Conservation (phyloP, 202 grass and related monocot genomes). For the Zoysia matrella region DNA sequence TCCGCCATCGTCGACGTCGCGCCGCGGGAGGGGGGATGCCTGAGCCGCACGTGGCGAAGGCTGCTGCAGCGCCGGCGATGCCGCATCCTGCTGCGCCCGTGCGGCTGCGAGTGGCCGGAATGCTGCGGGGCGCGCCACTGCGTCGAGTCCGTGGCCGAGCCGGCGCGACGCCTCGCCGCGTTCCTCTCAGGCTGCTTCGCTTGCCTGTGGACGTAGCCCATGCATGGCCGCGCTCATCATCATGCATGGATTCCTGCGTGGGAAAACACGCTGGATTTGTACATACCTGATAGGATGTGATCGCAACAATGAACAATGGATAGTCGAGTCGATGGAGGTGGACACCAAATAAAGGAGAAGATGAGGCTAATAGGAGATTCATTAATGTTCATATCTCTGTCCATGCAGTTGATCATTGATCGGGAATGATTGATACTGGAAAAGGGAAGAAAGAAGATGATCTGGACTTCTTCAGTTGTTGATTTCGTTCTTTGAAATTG, state of each 20-base stretch:
- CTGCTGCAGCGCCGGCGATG: slow-evolving; percentile 40
- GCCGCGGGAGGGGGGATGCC: slow-evolving; percentile 44
- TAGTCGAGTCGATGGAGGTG: background rate
- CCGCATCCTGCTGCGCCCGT: slow-evolving; percentile 37
- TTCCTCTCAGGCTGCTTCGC: slow-evolving; percentile 37
- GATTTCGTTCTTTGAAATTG: background rate
- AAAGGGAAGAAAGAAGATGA: background rate
- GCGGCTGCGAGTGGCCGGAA: slow-evolving; percentile 16
- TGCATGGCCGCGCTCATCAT: background rate
- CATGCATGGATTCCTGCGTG: background rate
- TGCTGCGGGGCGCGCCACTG: slow-evolving; percentile 18
- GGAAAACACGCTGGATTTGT: background rate
- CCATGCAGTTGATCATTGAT: background rate
- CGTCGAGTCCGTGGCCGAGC: slow-evolving; percentile 24
- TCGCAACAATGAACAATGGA: background rate
- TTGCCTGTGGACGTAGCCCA: slow-evolving; percentile 36
- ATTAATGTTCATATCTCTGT: background rate
- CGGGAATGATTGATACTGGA: background rate
- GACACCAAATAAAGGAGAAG: background rate
- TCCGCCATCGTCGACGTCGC: slow-evolving; percentile 53
- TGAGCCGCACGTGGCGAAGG: slow-evolving; percentile 45
- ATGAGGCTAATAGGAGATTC: background rate
- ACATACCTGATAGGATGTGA: background rate
- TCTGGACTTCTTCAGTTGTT: background rate
- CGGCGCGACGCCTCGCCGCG: slow-evolving; percentile 26